Base-by-base conservation (phyloP, 371 early-diverging fungal species). In the Neoconidiobolus thromboides region DNA sequence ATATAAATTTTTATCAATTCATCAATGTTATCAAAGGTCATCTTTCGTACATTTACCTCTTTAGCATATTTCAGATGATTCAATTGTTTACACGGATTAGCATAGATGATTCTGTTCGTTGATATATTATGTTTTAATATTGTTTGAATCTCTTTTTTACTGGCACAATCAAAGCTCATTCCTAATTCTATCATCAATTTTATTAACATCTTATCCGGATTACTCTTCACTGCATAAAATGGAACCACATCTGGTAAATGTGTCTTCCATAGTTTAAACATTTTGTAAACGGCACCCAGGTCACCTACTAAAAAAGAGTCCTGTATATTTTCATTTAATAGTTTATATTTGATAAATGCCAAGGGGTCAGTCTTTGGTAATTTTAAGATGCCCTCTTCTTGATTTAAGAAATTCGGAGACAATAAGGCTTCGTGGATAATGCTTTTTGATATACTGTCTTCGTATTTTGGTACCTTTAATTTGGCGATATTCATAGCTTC, bases 1-100 rank as follows among this genome's bases (percentile, higher is more conserved):
- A 71, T 72, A 72, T 87, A 83, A 63, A 97, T 83, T 78, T 97
- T 97, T 76, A 78, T 72, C 38, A 97, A 81, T 72, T 97, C 98
- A 70, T 96, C 95, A 2, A 82, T 82, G 71, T 97, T 97, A 73
- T 97, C 98, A 71, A 97, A 97, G 14, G 98, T 97, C 91, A 97
- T 90, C 78, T 87, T 81, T 61, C 70, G 70, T 26, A 97, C 91
- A 61, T 81, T 79, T 53, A 81, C 75, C 54, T 75, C 72, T 37
- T 74, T 72, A 5, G 96, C 92, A 64, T 77, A 92, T 57, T 86
- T 85, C 65, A 97, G 80, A 69, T 90, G 93, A 12, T 93, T 92
- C 26, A 82, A 78, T 63, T 89, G 93, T 76, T 97, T 97, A 80
- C 96, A 96, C 41, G 98, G 96, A 73, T 97, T 94, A 61, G 98